Evolutionary conservation across 208 protist genomes (phyloP).

Genomic region (Crithidia sp.): DNA sequence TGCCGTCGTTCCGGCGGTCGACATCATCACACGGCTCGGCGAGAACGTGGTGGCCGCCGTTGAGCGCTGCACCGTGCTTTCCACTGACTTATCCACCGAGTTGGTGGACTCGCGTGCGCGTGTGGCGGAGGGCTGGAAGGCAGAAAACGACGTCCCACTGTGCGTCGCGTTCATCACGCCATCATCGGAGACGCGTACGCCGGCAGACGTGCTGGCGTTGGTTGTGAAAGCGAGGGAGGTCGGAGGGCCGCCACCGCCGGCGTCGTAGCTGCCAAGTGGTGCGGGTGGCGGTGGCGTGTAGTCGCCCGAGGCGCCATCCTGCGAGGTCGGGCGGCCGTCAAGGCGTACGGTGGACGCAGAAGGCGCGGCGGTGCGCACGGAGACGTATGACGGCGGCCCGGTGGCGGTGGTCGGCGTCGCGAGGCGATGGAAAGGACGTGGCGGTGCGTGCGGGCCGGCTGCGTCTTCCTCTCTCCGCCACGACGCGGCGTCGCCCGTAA

Average conservation of each 20-base stretch:
- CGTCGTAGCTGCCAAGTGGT: not conserved
- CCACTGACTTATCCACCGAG: not conserved
- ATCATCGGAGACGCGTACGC: too few species aligned
- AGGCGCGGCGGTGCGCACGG: not conserved
- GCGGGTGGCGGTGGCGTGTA: not conserved
- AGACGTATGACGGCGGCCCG: constrained; percentile 13
- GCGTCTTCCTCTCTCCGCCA: not conserved
- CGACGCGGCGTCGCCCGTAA: not conserved
- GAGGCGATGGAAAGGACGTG: not conserved
- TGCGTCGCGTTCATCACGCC: not conserved
- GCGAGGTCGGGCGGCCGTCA: not conserved
- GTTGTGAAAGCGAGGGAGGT: too few species aligned
- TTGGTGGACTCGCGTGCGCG: not conserved
- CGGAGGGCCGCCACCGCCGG: not conserved
- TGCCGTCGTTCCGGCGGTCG: too few species aligned
- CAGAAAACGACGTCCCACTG: not conserved
- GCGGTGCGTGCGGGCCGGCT: not conserved
- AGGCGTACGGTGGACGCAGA: constrained; percentile 1
- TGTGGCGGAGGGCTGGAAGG: not conserved
- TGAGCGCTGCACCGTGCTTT: constrained; percentile 1
- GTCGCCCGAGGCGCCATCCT: not conserved
- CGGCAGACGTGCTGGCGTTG: too few species aligned
- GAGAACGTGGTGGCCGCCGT: not conserved
- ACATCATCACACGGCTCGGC: not conserved
- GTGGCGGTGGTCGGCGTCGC: not conserved